Evolutionary conservation across 2,329 filamentous ascomycete genomes (phyloP).

Genomic region (Aspergillus brasiliensis): DNA sequence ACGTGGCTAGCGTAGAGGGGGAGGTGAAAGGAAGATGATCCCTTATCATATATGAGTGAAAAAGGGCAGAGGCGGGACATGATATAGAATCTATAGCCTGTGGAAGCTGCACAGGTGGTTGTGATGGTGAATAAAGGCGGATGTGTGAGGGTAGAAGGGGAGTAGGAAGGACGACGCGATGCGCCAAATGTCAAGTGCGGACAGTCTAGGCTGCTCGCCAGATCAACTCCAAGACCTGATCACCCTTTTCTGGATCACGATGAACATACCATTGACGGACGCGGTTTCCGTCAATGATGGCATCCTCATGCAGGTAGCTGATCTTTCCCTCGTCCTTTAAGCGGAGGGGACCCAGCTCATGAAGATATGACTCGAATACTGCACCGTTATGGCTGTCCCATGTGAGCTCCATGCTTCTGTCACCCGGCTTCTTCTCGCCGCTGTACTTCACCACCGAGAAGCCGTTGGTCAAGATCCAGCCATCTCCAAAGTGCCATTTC

Average conservation of each 20-base stretch:
- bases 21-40: neutral
- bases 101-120: neutral
- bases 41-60: neutral
- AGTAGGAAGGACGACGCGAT: too few relatives aligned
- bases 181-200: neutral
- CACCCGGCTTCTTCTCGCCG: constrained; percentile 46
- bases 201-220: constrained; percentile 31
- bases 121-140: neutral
- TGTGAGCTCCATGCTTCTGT: constrained; percentile 55
- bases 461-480: constrained; percentile 60
- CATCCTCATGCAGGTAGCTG: constrained; percentile 54
- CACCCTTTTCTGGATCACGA: constrained; percentile 42
- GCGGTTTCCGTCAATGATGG: constrained; percentile 45
- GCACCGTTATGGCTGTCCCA: constrained; percentile 53
- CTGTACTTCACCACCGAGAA: constrained; percentile 59
- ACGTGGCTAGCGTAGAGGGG: neutral
- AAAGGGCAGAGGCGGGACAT: neutral
- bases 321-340: constrained; percentile 52
- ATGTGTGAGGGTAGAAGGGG: neutral
- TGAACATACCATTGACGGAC: constrained; percentile 61
- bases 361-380: constrained; percentile 50
- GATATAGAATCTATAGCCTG: neutral
- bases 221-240: constrained; percentile 45
- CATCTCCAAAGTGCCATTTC: constrained; percentile 53
- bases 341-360: constrained; percentile 57